Evolutionary conservation across 2,329 filamentous ascomycete species (phyloP), one percentile per base, ranked within the genome.

Genomic region (Alternaria panax): DNA sequence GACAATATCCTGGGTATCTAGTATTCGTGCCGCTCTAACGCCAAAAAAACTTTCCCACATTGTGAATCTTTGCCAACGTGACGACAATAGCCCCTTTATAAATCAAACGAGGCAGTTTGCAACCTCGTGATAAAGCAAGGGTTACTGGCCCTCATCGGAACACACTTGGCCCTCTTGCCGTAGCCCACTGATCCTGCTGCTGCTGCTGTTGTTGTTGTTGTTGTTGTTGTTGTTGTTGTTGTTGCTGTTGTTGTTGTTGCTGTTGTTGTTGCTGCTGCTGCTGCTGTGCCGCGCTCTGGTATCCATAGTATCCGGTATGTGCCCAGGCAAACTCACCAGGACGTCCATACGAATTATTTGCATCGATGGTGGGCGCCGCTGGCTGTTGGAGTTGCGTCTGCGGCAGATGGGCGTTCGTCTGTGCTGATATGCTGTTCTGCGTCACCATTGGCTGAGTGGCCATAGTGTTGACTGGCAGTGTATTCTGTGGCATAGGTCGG

Each of bases 131-230:
- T 14, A 14, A 5, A 12, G 34, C 18, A 5, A 32, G 8, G 38
- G 12, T 32, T 12, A 1, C 7, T 2, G 22, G 8, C 14, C 5
- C 20, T 56, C 58, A 73, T 32, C 73, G 60, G 40, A 70, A 75
- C 5, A 70, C 69, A 3, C 67, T 63, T n/a, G 66, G 28, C 14
- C 59, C 62, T 36, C 70, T 60, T 9, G 62, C 59, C 3, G 64
- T 47, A 16, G 53, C 62, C 74, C 74, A 76, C 42, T 73, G 69
- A 47, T 71, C 67, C 54, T 70, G 67, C 42, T 68, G 68, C 18
- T 57, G 54, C 6, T 59, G 56, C 64, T n/a, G n/a, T 34, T 34
- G 66, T 42, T 63, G 56, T 27, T 57, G 54, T 6, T 52, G 41
- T 16, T 51, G 51, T n/a, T 60, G 56, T 22, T 63, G 59, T 20